A percentile compares a stretch with the other conserved stretches of the same genome.
Conservation (phyloP, 2,329 filamentous ascomycete species). For the Aspergillus pseudotamarii region DNA sequence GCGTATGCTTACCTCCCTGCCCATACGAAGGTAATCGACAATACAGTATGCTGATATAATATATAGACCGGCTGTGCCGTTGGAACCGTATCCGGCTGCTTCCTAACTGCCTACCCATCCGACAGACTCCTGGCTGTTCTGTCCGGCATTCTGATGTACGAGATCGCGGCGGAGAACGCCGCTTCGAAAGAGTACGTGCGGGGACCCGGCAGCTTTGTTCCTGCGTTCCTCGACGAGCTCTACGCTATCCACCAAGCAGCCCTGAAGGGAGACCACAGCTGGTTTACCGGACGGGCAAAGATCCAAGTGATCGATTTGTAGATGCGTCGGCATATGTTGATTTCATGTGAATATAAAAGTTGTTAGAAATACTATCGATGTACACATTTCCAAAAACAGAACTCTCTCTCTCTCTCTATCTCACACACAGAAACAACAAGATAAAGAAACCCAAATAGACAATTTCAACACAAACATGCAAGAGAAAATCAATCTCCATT, state of each 20-base stretch:
- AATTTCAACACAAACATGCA: not conserved
- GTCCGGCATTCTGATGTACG: constrained; percentile 75
- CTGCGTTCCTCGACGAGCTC: constrained; percentile 77
- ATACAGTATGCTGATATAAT: not conserved
- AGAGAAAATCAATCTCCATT: not conserved
- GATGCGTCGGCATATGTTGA: not conserved
- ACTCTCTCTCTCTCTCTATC: not conserved
- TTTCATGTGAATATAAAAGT: not conserved
- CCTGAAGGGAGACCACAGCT: constrained; percentile 34
- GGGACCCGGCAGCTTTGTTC: constrained; percentile 85
- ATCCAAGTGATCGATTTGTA: constrained; percentile 36
- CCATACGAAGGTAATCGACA: not conserved
- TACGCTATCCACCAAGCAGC: constrained; percentile 46
- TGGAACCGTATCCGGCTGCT: constrained; percentile 77
- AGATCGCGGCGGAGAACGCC: constrained; percentile 74
- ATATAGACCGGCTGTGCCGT: constrained; percentile 74
- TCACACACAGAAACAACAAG: not conserved
- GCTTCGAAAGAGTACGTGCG: constrained; percentile 61
- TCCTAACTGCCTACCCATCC: constrained; percentile 64
- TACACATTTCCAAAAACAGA: not conserved
- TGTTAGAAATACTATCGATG: not conserved
- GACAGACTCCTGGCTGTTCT: constrained; percentile 74
- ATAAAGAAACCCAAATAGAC: not conserved
- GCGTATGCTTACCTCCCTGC: constrained; percentile 32
- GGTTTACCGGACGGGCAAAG: constrained; percentile 41